Conservation (phyloP, 352 stramenopile species). For the Phytophthora meadii region DNA sequence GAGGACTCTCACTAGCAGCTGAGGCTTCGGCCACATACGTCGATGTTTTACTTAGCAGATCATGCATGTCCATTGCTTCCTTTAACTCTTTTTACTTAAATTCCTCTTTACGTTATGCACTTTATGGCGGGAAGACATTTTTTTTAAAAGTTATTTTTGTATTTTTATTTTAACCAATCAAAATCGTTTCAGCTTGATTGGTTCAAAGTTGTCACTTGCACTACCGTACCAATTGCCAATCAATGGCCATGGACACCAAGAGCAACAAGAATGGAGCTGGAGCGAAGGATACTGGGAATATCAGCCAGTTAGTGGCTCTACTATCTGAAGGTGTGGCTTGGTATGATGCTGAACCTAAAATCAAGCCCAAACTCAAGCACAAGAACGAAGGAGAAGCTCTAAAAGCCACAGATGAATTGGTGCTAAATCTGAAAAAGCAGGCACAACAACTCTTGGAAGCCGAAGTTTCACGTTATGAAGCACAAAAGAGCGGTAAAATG, state of each 20-base stretch:
- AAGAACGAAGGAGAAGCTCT: constrained; percentile 22
- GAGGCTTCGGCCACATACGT: constrained; percentile 20
- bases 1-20: neutral
- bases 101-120: too few species aligned
- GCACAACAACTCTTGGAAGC: constrained; percentile 66
- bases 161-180: neutral
- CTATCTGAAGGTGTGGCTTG: constrained; percentile 46
- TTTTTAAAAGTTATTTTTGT: constrained; percentile 4
- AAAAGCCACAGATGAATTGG: constrained; percentile 43
- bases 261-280: neutral
- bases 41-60: constrained; percentile 19
- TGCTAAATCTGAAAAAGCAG: constrained; percentile 62
- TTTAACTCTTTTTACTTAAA: neutral
- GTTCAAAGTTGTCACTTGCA: constrained; percentile 9
- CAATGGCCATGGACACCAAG: constrained; percentile 23
- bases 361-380: constrained; percentile 34
- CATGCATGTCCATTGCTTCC: constrained; percentile 16
- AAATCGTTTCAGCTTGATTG: constrained; percentile 23
- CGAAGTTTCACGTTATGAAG: constrained; percentile 66
- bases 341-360: constrained; percentile 43
- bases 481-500: constrained; percentile 71
- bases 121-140: constrained; percentile 1
- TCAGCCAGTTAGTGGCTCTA: constrained; percentile 41
- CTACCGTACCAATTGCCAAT: constrained; percentile 11
- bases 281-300: constrained; percentile 8